Percentiles rank a stretch among this genome's conserved stretches.
Conservation (phyloP, 106 monocot species). For the Hemerocallis citrina region DNA sequence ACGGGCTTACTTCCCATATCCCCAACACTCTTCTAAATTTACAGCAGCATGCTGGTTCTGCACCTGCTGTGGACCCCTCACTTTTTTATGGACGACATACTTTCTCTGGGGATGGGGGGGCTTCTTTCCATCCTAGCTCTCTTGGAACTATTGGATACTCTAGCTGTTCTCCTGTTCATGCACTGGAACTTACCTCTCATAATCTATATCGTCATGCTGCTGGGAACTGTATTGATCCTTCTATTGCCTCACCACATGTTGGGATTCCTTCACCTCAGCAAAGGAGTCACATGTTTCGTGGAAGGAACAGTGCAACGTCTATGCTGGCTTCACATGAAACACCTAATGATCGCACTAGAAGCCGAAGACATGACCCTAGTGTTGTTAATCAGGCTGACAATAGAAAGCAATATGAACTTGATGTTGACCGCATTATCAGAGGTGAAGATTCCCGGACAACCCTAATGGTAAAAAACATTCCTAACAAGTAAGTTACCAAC, state of each 20-base stretch:
- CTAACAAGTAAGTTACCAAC: conserved; percentile 81
- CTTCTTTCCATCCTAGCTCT: conserved; percentile 52
- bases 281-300: conserved; percentile 48
- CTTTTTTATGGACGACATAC: conserved; percentile 42
- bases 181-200: conserved; percentile 40
- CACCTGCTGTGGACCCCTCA: conserved; percentile 55
- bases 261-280: conserved; percentile 57
- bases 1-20: conserved; percentile 54
- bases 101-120: conserved; percentile 23
- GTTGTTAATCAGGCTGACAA: conserved; percentile 49
- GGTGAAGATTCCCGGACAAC: conserved; percentile 83
- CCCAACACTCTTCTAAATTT: conserved; percentile 26
- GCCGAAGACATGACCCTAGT: conserved; percentile 43
- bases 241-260: conserved; percentile 31
- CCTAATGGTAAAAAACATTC: conserved; percentile 97
- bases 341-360: conserved; percentile 48
- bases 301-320: conserved; percentile 41
- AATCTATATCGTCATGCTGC: conserved; percentile 33
- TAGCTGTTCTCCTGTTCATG: conserved; percentile 43
- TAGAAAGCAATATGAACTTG: conserved; percentile 91
- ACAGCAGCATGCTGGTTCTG: conserved; percentile 70
- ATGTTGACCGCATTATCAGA: conserved; percentile 67
- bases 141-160: conserved; percentile 57
- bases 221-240: conserved; percentile 40
- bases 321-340: conserved; percentile 24